phyloP scores from a whole-genome alignment of 352 stramenopile species.

The Phytophthora tentaculata region DNA sequence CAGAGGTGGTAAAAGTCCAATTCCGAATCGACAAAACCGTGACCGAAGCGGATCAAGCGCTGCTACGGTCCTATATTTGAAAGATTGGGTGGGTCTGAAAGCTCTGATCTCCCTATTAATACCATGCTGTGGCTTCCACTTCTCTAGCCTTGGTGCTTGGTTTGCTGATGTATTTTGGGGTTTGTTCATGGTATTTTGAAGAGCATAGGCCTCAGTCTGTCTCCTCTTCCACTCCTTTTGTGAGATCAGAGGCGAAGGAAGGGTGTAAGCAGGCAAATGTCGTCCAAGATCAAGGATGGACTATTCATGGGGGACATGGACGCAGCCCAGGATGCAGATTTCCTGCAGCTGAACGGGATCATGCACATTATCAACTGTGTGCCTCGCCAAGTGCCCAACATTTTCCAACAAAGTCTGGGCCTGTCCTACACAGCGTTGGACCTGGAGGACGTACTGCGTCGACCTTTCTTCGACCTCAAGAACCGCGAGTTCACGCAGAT shows the following conservation, averaged over 20 bases:
- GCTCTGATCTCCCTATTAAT: constrained; percentile 34
- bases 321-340: constrained; percentile 92
- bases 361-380: constrained; percentile 93
- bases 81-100: constrained; percentile 11
- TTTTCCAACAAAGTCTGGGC: constrained; percentile 89
- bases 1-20: constrained; percentile 67
- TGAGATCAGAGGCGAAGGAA: constrained; percentile 15
- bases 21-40: constrained; percentile 61
- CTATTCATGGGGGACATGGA: constrained; percentile 95
- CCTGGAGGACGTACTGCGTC: constrained; percentile 67
- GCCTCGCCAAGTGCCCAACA: constrained; percentile 89
- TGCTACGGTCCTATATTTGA: constrained; percentile 73
- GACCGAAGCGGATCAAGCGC: constrained; percentile 37
- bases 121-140: constrained; percentile 17
- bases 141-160: constrained; percentile 7
- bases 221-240: constrained; percentile 33
- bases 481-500: constrained; percentile 87
- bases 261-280: constrained; percentile 62
- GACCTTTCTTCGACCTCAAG: constrained; percentile 83
- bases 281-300: constrained; percentile 94
- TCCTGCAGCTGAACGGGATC: constrained; percentile 94
- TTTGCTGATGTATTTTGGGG: constrained; percentile 35
- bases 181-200: constrained; percentile 10
- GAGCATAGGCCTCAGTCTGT: background rate
- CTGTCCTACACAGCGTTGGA: constrained; percentile 85